Evolutionary conservation across 192 early-diverging fungal species (phyloP), one percentile per base, ranked within the genome.

Genomic region (Coemansia sp.): DNA sequence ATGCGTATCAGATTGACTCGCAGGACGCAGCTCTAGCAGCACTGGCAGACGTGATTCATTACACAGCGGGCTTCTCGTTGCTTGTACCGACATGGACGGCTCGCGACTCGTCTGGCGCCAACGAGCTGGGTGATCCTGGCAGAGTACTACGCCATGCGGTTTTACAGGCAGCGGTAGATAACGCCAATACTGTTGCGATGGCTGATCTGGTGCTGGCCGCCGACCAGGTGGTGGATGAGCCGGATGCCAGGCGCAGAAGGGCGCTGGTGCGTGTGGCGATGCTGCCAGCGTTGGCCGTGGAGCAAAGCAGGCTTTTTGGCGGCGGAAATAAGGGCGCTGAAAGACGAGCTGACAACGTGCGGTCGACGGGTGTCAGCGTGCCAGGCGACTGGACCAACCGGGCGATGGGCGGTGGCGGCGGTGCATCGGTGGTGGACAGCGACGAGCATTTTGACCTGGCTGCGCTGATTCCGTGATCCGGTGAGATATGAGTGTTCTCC

Each of bases 231-330:
- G 36, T 38, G 2, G 32, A 4, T 0, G 56, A 62, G 30, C 28
- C 63, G 0, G 63, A 73, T 1, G 18, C 48, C 7, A 68, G 68
- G 38, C 69, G 67, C 28, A 51, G 78, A 0, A 57, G 63, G 3
- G 78, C 78, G 2, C 33, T 81, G 33, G 16, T 81, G 55, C 59
- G 67, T 14, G 61, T 69, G 3, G 63, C 67, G 22, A 20, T 81
- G 69, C 63, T 56, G 69, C 66, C 69, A 11, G 18, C 59, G 48
- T 56, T 81, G 63, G 78, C 78, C 1, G 78, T 81, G 0, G 78
- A 81, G 50, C 68, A 70, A 33, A 69, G 66, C 57, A 59, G 58
- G 36, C 34, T 75, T 56, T 81, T 81, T 32, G 68, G 36, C 30
- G 57, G 64, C 45, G 14, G 18, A 22, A n/a, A 51, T 2, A 18